Evolutionary conservation across 768 basidiomycete genomes (phyloP).

Genomic region (Panaeolus papilionaceus): DNA sequence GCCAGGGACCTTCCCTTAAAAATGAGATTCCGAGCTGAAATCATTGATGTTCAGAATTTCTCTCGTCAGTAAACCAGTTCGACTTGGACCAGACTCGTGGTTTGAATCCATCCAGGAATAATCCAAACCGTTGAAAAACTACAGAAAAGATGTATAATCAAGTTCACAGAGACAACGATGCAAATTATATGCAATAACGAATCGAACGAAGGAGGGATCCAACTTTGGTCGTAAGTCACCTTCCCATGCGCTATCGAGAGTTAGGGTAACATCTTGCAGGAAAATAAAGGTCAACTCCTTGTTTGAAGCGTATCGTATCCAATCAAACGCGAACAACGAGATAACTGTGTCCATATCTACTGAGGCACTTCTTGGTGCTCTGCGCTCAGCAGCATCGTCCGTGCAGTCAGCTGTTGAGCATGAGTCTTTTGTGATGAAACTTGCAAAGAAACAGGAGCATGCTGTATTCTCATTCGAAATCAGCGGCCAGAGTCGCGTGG

Average conservation of each 20-base stretch:
- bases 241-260: neutral
- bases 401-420: conserved; percentile 51
- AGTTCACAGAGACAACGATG: conserved; percentile 76
- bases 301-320: conserved; percentile 82
- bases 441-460: conserved; percentile 85
- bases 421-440: conserved; percentile 79
- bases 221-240: conserved; percentile 74
- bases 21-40: conserved; percentile 41
- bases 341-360: conserved; percentile 78
- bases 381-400: conserved; percentile 64
- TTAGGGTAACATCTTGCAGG: conserved; percentile 36
- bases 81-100: neutral
- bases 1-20: neutral
- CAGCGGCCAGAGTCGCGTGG: conserved; percentile 64
- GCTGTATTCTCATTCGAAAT: conserved; percentile 84
- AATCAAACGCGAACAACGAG: conserved; percentile 84
- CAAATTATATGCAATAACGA: conserved; percentile 86
- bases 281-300: conserved; percentile 71
- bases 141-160: conserved; percentile 84
- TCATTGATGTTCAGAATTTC: conserved; percentile 39
- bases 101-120: conserved; percentile 55
- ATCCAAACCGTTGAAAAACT: conserved; percentile 85
- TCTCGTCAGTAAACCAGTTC: conserved; percentile 36
- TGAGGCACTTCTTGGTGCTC: conserved; percentile 76
- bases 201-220: conserved; percentile 81